Base-by-base conservation (phyloP, 192 early-diverging fungal species). In the Lobosporangium transversale region DNA sequence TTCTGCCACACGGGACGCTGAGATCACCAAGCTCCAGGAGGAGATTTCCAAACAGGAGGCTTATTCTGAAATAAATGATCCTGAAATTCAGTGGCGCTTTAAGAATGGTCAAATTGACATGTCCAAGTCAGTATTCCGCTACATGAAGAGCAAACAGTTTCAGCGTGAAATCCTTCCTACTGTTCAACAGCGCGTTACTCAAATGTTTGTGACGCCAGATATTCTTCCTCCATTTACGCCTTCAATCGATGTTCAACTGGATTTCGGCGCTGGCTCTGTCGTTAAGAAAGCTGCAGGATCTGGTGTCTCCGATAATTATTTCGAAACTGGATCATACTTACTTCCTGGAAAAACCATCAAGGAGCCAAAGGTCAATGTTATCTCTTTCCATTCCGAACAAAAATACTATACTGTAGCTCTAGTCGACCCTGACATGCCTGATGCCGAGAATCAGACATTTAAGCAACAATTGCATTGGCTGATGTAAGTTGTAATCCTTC, bases 151-250 rank as follows among this genome's bases (percentile, higher is more conserved):
- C 73, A 69, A 83, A 37, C 80, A 86, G 63, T 93, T 90, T 79
- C 64, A 70, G 18, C 81, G 83, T 18, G 73, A 83, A 60, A 86
- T 84, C 24, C 79, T 86, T 26, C 63, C 63, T 7, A 23, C 66
- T 23, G 50, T 75, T 53, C 82, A 89, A 83, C 87, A 93, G 71
- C 86, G 92, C 47, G 54, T 89, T 36, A 79, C 85, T 42, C 91
- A 92, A 69, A 93, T 93, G 92, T 89, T 80, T 79, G 91, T 93
- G 42, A 74, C 89, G 31, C 92, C 92, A 5, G 92, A 93, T 78
- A 51, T 92, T n/a, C 78, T 93, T 18, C 84, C 84, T 26, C 68
- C 79, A 17, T 80, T 88, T 27, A 68, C 80, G 8, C 84, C 86
- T 20, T 62, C 71, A 3, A 58, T 83, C 14, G 70, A 85, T 23